These are phyloP conservation scores for Pisolithus microcarpus DNA, from an alignment of 768 basidiomycete species.

Conservation along the genomic window DNA sequence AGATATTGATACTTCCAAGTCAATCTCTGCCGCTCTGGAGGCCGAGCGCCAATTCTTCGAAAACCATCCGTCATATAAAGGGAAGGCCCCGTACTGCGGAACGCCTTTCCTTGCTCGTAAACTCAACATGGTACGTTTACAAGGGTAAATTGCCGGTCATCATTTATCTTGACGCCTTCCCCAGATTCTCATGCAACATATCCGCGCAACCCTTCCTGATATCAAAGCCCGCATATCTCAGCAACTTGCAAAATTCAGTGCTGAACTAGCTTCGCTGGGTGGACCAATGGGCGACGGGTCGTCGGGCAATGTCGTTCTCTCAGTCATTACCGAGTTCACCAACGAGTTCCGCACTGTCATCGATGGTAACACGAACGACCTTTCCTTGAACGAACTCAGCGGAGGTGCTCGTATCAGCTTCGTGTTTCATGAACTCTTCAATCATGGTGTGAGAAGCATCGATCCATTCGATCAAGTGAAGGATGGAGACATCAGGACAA, in stretches of 20 bases:
- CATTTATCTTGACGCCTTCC: background rate
- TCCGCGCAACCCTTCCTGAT: slow-evolving; percentile 94
- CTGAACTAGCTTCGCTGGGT: slow-evolving; percentile 78
- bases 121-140: slow-evolving; percentile 73
- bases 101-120: slow-evolving; percentile 95
- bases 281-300: slow-evolving; percentile 80
- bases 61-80: slow-evolving; percentile 85
- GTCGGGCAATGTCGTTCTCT: slow-evolving; percentile 86
- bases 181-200: slow-evolving; percentile 98
- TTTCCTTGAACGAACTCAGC: slow-evolving; percentile 92
- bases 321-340: slow-evolving; percentile 98
- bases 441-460: slow-evolving; percentile 90
- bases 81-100: slow-evolving; percentile 93
- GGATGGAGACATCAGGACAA: slow-evolving; percentile 93
- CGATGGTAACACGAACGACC: slow-evolving; percentile 95
- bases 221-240: slow-evolving; percentile 94
- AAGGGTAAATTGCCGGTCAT: background rate
- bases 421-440: slow-evolving; percentile 98
- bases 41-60: slow-evolving; percentile 92
- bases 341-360: slow-evolving; percentile 94
- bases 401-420: slow-evolving; percentile 98
- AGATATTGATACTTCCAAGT: slow-evolving; percentile 86
- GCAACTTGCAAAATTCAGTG: slow-evolving; percentile 81
- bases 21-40: slow-evolving; percentile 81
- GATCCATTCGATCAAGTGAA: slow-evolving; percentile 99